These are phyloP conservation scores for Peronosclerospora sorghi DNA, from an alignment of 352 stramenopile genomes.

Conservation along the genomic window DNA sequence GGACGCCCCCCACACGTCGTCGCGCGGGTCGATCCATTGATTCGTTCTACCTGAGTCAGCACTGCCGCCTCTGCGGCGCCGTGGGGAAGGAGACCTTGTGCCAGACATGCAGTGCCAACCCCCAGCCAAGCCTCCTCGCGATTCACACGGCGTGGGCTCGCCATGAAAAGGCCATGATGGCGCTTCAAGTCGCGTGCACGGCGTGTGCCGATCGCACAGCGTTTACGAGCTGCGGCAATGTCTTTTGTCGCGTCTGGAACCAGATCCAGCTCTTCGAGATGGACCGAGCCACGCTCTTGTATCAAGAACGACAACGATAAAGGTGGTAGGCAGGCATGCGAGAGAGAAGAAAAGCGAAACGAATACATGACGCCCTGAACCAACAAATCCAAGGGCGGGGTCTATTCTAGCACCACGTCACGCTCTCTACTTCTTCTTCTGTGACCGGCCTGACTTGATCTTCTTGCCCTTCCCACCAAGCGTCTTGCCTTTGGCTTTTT, in stretches of 20 bases:
- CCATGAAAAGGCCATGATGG: conserved; percentile 31
- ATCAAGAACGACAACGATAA: conserved; percentile 11
- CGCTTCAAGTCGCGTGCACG: conserved; percentile 29
- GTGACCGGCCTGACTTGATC: conserved; percentile 17
- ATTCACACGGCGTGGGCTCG: conserved; percentile 31
- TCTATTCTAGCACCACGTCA: conserved; percentile 1
- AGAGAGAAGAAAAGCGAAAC: conserved; percentile 8
- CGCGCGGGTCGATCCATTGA: conserved; percentile 50
- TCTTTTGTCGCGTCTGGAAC: conserved; percentile 61
- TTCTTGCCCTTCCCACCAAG: conserved; percentile 29
- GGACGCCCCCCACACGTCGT: conserved; percentile 2
- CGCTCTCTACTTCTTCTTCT: no score
- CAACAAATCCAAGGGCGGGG: conserved; percentile 9
- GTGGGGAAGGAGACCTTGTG: conserved; percentile 48
- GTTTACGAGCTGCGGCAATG: conserved; percentile 34
- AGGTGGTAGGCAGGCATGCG: background rate
- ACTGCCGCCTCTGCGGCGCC: conserved; percentile 60
- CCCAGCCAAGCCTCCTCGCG: conserved; percentile 57
- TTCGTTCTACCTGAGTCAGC: conserved; percentile 76
- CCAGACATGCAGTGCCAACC: conserved; percentile 35
- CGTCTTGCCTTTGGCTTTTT: conserved; percentile 37
- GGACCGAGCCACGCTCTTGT: conserved; percentile 27
- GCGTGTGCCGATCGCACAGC: conserved; percentile 46
- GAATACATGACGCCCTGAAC: no score
- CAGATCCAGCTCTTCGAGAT: conserved; percentile 30